These are phyloP conservation scores for Albatrellus ellisii DNA, from an alignment of 768 basidiomycete species.

Conservation along the genomic window DNA sequence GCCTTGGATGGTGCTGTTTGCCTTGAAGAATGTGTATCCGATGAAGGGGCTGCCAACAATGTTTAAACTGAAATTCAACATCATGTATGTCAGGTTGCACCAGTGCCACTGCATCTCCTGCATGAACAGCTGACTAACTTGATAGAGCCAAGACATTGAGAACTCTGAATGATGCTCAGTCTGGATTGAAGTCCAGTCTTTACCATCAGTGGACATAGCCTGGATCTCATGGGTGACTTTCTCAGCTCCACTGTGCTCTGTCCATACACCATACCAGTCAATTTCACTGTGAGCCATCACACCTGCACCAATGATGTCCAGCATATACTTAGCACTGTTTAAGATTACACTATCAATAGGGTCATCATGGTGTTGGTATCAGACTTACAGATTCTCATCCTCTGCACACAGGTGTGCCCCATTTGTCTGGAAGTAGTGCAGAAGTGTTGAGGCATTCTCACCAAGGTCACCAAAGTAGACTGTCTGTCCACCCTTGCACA, in stretches of 20 bases:
- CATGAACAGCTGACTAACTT: slow-evolving; percentile 20
- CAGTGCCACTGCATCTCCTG: slow-evolving; percentile 24
- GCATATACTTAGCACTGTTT: slow-evolving; percentile 31
- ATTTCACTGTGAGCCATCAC: slow-evolving; percentile 27
- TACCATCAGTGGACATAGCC: slow-evolving; percentile 26
- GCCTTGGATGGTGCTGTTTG: slow-evolving; percentile 25
- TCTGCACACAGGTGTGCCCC: slow-evolving; percentile 48
- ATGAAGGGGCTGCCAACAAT: slow-evolving; percentile 23
- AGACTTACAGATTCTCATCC: slow-evolving; percentile 50
- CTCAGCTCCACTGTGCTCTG: slow-evolving; percentile 26
- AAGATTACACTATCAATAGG: not conserved
- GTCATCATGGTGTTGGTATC: too few species aligned
- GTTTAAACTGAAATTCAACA: slow-evolving; percentile 26
- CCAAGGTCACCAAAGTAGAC: slow-evolving; percentile 63
- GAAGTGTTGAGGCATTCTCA: slow-evolving; percentile 40
- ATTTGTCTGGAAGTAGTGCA: slow-evolving; percentile 62
- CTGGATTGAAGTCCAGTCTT: slow-evolving; percentile 15
- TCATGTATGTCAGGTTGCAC: slow-evolving; percentile 28
- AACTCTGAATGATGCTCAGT: slow-evolving; percentile 19
- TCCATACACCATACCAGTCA: slow-evolving; percentile 42
- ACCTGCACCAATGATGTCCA: slow-evolving; percentile 46
- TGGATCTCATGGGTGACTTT: slow-evolving; percentile 29
- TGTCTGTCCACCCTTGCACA: slow-evolving; percentile 63
- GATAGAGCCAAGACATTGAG: slow-evolving; percentile 27
- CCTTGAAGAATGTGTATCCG: slow-evolving; percentile 30